These are phyloP conservation scores for Neurospora tetraspora DNA, from an alignment of 495 filamentous ascomycete genomes.

Conservation along the genomic window DNA sequence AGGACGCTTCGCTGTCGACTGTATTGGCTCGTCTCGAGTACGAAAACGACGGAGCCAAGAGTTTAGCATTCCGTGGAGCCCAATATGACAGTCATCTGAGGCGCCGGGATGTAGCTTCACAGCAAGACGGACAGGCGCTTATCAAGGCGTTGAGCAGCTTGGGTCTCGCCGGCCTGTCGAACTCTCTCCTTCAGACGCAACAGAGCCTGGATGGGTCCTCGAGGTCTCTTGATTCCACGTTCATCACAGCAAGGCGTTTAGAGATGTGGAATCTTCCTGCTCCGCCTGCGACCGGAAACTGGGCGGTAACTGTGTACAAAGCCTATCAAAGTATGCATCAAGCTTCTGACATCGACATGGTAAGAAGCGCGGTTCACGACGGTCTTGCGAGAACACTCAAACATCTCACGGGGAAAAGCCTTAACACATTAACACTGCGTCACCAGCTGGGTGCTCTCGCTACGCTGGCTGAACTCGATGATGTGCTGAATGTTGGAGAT, in stretches of 20 bases:
- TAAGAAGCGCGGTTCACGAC: conserved; percentile 45
- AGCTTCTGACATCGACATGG: conserved; percentile 41
- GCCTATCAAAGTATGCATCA: conserved; percentile 72
- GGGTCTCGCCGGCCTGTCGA: conserved; percentile 61
- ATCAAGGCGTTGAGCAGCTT: conserved; percentile 56
- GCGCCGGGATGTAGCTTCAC: conserved; percentile 26
- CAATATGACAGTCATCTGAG: conserved; percentile 78
- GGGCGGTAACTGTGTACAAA: conserved; percentile 62
- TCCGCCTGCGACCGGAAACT: conserved; percentile 48
- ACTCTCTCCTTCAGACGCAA: conserved; percentile 58
- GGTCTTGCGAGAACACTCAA: conserved; percentile 56
- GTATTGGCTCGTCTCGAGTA: conserved; percentile 82
- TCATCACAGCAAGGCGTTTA: conserved; percentile 73
- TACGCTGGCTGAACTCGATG: conserved; percentile 70
- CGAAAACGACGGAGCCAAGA: conserved; percentile 79
- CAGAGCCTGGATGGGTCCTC: conserved; percentile 44
- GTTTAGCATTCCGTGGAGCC: conserved; percentile 84
- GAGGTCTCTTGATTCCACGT: conserved; percentile 55
- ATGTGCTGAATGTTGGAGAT: conserved; percentile 53
- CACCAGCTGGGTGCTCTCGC: conserved; percentile 62
- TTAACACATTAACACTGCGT: conserved; percentile 51
- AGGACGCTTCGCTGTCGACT: conserved; percentile 60
- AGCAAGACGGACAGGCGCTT: conserved; percentile 38
- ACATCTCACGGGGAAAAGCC: conserved; percentile 42
- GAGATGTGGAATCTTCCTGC: conserved; percentile 89